Evolutionary conservation across 306 rosid species (phyloP), one percentile per base, ranked within the genome.

Genomic region (Castanospermum australe): DNA sequence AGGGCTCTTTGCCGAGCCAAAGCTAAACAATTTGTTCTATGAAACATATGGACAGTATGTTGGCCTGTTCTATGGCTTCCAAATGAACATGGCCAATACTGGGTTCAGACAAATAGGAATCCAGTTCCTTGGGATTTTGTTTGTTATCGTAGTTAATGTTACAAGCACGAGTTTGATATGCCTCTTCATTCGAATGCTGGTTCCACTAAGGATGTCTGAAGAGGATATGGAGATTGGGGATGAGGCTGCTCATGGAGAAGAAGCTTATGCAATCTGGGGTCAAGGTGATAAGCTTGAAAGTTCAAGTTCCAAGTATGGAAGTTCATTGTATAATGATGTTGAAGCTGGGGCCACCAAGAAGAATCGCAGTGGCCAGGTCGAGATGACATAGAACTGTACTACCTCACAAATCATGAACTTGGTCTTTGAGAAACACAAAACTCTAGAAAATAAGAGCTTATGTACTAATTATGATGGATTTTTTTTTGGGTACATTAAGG

Each of bases 161-260:
- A 1, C 69, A 0, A 50, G 60, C 56, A 87, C 90, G 1, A 87
- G 80, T n/a, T 69, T 87, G 69, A 84, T 87, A 25, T 87, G 90
- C 55, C 79, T 86, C 22, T 41, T 84, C 5, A 57, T 87, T 32
- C 17, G 82, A 15, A 0, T 77, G 2, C 2, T 81, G 0, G 62
- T 87, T 82, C 90, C 90, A 0, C 36, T 87, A 5, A 86, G 87
- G 55, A 87, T 87, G 90, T 84, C 87, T 1, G 90, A 83, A 28
- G 90, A 83, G 79, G 90, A 87, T 12, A 87, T 87, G 90, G 90
- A 87, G 32, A 74, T 87, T 0, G 90, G 90, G 24, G 90, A 87
- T 42, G 90, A 86, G 42, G 90, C 90, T 77, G 90, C 90, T 62
- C 90, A 87, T 38, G 90, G 90, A 2, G 90, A 87, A 81, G 90